phyloP scores from a whole-genome alignment of 345 rosid genomes.

The Mangifera indica region DNA sequence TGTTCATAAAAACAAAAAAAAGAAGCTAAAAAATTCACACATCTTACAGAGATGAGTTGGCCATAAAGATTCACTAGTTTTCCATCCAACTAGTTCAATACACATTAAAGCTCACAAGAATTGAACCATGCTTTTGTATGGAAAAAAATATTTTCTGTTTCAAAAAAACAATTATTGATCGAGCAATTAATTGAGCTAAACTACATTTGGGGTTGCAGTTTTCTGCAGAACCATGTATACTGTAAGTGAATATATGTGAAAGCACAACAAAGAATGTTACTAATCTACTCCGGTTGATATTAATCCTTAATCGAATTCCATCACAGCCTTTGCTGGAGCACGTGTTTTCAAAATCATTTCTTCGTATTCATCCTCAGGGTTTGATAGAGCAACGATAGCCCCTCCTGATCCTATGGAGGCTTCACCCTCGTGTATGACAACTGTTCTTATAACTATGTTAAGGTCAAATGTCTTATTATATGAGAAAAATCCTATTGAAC shows the following conservation, averaged over 20 bases:
- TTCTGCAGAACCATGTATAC: neutral
- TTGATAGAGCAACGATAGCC: constrained; percentile 77
- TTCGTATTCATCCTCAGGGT: constrained; percentile 82
- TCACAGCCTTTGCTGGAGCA: constrained; percentile 74
- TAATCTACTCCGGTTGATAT: neutral
- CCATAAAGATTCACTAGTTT: neutral
- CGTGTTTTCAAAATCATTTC: constrained; percentile 85
- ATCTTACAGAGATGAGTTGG: neutral
- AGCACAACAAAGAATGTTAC: neutral
- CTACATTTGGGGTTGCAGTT: neutral
- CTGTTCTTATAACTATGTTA: constrained; percentile 88
- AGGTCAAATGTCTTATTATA: constrained; percentile 83
- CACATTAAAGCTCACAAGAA: neutral
- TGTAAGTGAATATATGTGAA: neutral
- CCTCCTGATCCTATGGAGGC: constrained; percentile 95
- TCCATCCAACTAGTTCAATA: neutral
- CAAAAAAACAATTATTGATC: neutral
- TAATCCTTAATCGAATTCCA: constrained; percentile 38
- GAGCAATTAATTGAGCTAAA: neutral
- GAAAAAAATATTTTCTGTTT: constrained; percentile 4
- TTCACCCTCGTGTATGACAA: constrained; percentile 75
- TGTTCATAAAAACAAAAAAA: too few species aligned
- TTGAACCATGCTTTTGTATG: neutral
- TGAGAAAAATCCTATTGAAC: constrained; percentile 89
- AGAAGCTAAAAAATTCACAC: neutral